Base-by-base conservation (phyloP, 768 basidiomycete species). In the Agaricus blazei region DNA sequence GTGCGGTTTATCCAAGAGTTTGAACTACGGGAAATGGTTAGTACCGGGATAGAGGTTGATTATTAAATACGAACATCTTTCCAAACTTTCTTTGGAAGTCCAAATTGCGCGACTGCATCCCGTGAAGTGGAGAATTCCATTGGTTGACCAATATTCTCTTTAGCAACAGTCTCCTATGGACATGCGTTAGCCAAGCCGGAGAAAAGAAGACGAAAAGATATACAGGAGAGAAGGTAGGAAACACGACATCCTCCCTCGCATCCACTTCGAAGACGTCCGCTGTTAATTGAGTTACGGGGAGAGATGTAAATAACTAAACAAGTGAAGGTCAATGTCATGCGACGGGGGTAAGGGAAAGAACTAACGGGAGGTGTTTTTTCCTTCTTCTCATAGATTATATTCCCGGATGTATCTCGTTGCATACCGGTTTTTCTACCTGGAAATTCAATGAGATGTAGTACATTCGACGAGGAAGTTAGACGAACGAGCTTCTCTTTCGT, bases 1-100 rank as follows among this genome's bases (percentile, higher is more conserved):
- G 45, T 79, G 85, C 0, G 91, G 88, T 52, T 76, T 75, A 1
- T 84, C 81, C 7, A 94, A 76, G 43, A 94, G 69, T 23, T 83
- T 78, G 64, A 82, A 90, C 86, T 91, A 48, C 27, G 36, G 9
- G 49, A 27, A 5, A 44, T 52, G 27, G 31, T 28, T 28, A 14
- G 56, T 15, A 40, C 51, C 11, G 24, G 41, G 37, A 47, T 42
- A 14, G 15, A 5, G 28, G 6, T 54, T 48, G 48, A n/a, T 29
- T 14, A n/a, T 24, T 31, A 47, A 45, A 34, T 2, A 69, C 79
- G 23, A 42, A 90, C 90, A 74, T 93, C 92, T 50, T 90, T 70
- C 29, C 85, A 70, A 56, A 90, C 62, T 55, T 80, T 82, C 59
- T 79, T 81, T 0, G 92, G 90, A 14, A 91, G 66, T 42, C 92